Base-by-base conservation (phyloP, 805 yeast species). In the Saccharomycopsis fibuligera region DNA sequence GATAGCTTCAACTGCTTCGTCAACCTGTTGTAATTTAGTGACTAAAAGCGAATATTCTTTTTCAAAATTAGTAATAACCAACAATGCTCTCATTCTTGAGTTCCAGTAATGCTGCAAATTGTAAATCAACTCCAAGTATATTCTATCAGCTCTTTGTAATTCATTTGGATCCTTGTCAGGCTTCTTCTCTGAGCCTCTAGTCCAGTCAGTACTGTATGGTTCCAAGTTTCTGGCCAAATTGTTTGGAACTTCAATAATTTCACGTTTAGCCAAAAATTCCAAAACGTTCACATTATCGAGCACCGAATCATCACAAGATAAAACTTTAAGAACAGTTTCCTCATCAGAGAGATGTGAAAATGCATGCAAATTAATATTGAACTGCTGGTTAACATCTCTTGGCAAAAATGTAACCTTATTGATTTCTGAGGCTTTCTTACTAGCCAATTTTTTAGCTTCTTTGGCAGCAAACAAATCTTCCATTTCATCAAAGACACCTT, bases 61-160 rank as follows among this genome's bases (percentile, higher is more conserved):
- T 56, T 86, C 87, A 62, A 75, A 88, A 1, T 81, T 74, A 41
- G 84, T 78, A 8, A 81, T 72, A 12, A 90, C 74, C 44, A 79
- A 70, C 47, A 93, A 64, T 0, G 96, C 95, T 53, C 96, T 70
- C 67, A 91, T 84, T 62, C 99, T 77, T 1, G 96, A 79, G 54
- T 81, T 78, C 99, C 99, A 95, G 63, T 93, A 93, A 54, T 80
- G 81, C 55, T 85, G 85, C 58, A 93, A 67, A 57, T 93, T 88
- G 62, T 81, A 86, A 58, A 89, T 82, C 47, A 90, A 71, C 59
- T 86, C 95, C 55, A 95, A 67, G 60, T 79, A 93, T 4, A 93
- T 68, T 58, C 89, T 78, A 62, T 93, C 99, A 0, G 96, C 85
- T 51, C 98, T 72, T 35, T 90, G 90, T 50, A 93, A 73, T 45